phyloP scores from a whole-genome alignment of 2,329 filamentous ascomycete species.

The Neonectria neomacrospora region DNA sequence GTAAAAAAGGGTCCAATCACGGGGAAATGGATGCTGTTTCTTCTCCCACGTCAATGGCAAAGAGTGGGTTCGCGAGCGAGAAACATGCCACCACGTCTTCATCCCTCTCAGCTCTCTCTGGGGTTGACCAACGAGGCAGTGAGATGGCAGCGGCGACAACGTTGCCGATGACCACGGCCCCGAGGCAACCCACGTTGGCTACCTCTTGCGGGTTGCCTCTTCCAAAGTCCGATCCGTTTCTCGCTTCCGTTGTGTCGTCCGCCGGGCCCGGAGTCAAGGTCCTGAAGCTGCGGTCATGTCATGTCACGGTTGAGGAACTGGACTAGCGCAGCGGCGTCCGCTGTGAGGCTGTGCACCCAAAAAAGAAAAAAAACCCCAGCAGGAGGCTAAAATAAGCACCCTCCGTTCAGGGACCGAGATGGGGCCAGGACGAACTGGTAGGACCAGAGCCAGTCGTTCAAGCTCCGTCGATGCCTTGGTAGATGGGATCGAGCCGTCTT shows the following conservation, averaged over 20 bases:
- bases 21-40: constrained; percentile 12
- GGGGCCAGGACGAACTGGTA: constrained; percentile 15
- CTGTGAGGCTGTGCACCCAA: constrained; percentile 31
- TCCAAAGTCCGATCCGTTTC: not conserved
- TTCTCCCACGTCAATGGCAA: constrained; percentile 20
- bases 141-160: not conserved
- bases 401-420: constrained; percentile 23
- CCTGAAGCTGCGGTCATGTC: constrained; percentile 19
- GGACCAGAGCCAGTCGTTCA: constrained; percentile 19
- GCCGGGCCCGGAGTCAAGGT: not conserved
- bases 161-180: not conserved
- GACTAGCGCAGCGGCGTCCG: constrained; percentile 21
- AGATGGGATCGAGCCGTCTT: constrained; percentile 19
- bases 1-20: constrained; percentile 15
- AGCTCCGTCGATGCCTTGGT: constrained; percentile 6
- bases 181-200: not conserved
- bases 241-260: not conserved
- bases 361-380: constrained; percentile 17
- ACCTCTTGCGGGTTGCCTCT: not conserved
- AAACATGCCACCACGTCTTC: constrained; percentile 17
- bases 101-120: not conserved
- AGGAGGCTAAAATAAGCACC: constrained; percentile 26
- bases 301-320: constrained; percentile 4
- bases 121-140: not conserved
- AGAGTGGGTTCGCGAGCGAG: constrained; percentile 20